Conservation (phyloP, 2,329 filamentous ascomycete genomes). For the Helotiales sp. region DNA sequence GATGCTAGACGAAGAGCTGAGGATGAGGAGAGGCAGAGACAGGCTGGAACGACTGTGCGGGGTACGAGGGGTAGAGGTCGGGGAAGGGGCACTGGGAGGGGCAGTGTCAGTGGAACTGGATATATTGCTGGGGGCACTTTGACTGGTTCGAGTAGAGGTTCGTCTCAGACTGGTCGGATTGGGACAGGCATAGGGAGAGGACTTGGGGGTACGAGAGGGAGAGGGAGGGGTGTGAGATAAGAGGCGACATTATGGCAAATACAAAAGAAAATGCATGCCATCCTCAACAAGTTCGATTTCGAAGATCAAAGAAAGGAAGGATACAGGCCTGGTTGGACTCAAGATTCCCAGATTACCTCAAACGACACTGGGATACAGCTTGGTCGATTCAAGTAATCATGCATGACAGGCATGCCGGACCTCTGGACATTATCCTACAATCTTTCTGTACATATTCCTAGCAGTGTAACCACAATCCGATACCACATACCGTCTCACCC, state of each 20-base stretch:
- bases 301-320: too few relatives aligned
- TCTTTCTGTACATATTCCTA: not conserved
- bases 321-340: too few relatives aligned
- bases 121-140: conserved; percentile 31
- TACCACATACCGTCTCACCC: not conserved
- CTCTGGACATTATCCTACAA: not conserved
- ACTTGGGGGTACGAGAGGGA: conserved; percentile 57
- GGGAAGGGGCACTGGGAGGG: conserved; percentile 36
- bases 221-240: conserved; percentile 53
- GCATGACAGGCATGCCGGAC: not conserved
- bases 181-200: conserved; percentile 53
- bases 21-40: conserved; percentile 58
- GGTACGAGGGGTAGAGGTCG: conserved; percentile 41
- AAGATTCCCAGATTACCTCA: too few relatives aligned
- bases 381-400: too few relatives aligned
- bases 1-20: conserved; percentile 68
- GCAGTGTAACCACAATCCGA: not conserved
- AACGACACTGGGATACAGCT: too few relatives aligned
- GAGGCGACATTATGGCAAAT: not conserved
- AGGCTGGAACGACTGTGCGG: conserved; percentile 47
- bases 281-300: too few relatives aligned
- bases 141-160: conserved; percentile 30
- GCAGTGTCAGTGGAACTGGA: conserved; percentile 31
- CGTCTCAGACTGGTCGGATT: conserved; percentile 43
- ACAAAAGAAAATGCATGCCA: not conserved